These are phyloP conservation scores for Boletus pseudopeckii DNA, from an alignment of 768 basidiomycete species.

Conservation along the genomic window DNA sequence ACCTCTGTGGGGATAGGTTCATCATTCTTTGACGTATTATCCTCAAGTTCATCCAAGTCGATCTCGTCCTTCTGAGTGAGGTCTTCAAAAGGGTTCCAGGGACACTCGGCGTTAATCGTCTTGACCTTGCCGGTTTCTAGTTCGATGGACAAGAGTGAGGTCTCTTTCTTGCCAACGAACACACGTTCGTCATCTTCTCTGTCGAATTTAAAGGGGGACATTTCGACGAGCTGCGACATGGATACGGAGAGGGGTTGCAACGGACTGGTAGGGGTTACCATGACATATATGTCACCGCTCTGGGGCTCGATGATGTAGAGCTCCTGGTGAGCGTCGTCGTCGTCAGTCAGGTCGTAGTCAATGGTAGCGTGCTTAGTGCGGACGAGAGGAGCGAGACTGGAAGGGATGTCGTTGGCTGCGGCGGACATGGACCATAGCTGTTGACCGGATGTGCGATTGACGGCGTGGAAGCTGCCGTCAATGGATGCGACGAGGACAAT, in stretches of 20 bases:
- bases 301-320: slow-evolving; percentile 94
- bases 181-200: slow-evolving; percentile 55
- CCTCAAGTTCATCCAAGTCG: slow-evolving; percentile 61
- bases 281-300: slow-evolving; percentile 89
- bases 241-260: slow-evolving; percentile 88
- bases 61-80: slow-evolving; percentile 40
- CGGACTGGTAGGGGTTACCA: slow-evolving; percentile 61
- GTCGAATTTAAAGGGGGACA: slow-evolving; percentile 77
- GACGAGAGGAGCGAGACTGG: slow-evolving; percentile 69
- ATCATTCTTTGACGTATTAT: slow-evolving; percentile 36
- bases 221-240: slow-evolving; percentile 88
- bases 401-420: slow-evolving; percentile 43
- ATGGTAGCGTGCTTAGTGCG: slow-evolving; percentile 61
- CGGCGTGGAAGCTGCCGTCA: slow-evolving; percentile 92
- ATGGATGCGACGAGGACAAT: slow-evolving; percentile 89
- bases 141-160: slow-evolving; percentile 71
- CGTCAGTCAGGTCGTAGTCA: slow-evolving; percentile 55
- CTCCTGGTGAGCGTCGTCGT: slow-evolving; percentile 55
- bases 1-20: slow-evolving; percentile 40
- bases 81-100: slow-evolving; percentile 67
- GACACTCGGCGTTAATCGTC: slow-evolving; percentile 73
- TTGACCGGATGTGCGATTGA: slow-evolving; percentile 82
- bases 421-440: slow-evolving; percentile 87
- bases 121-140: slow-evolving; percentile 79
- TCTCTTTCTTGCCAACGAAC: slow-evolving; percentile 91